Conservation (phyloP, 352 stramenopile genomes). For the Phytophthora tubulina region DNA sequence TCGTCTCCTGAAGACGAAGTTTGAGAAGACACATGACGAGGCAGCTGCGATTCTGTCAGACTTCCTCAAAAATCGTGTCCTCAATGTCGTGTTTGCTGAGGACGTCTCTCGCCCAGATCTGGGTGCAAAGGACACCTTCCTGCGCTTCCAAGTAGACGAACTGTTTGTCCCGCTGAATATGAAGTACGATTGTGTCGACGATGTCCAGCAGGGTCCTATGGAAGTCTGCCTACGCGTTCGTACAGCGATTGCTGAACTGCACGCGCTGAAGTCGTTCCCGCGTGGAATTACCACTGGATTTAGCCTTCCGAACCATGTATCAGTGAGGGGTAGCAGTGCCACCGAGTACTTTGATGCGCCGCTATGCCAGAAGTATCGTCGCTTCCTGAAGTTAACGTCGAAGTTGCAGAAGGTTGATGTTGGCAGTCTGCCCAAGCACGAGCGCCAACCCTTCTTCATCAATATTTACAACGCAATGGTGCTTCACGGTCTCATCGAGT, state of each 20-base stretch:
- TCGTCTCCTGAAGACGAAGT: slow-evolving; percentile 65
- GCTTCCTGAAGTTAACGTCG: slow-evolving; percentile 74
- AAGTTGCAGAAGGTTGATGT: slow-evolving; percentile 81
- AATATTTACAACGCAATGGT: slow-evolving; percentile 93
- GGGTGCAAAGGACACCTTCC: slow-evolving; percentile 58
- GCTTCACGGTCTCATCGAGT: slow-evolving; percentile 87
- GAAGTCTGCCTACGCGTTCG: slow-evolving; percentile 77
- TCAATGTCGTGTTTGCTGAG: slow-evolving; percentile 72
- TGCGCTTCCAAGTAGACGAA: slow-evolving; percentile 89
- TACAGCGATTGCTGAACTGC: slow-evolving; percentile 73
- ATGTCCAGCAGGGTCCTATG: slow-evolving; percentile 61
- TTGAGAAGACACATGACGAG: slow-evolving; percentile 60
- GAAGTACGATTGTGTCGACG: slow-evolving; percentile 73
- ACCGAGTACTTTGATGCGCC: slow-evolving; percentile 64
- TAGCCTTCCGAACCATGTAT: slow-evolving; percentile 47
- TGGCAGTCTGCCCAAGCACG: slow-evolving; percentile 78
- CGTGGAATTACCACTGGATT: slow-evolving; percentile 80
- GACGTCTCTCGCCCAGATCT: slow-evolving; percentile 59
- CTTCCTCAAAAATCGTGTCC: slow-evolving; percentile 51
- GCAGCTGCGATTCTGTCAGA: slow-evolving; percentile 53
- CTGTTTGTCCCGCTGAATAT: slow-evolving; percentile 85
- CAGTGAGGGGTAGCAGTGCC: slow-evolving; percentile 21
- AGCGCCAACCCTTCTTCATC: slow-evolving; percentile 91
- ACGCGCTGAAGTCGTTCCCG: slow-evolving; percentile 72
- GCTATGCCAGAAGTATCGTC: slow-evolving; percentile 72